These are phyloP conservation scores for Entelexis paramagnoliae DNA, from an alignment of 1,139 yeast species.

Conservation along the genomic window DNA sequence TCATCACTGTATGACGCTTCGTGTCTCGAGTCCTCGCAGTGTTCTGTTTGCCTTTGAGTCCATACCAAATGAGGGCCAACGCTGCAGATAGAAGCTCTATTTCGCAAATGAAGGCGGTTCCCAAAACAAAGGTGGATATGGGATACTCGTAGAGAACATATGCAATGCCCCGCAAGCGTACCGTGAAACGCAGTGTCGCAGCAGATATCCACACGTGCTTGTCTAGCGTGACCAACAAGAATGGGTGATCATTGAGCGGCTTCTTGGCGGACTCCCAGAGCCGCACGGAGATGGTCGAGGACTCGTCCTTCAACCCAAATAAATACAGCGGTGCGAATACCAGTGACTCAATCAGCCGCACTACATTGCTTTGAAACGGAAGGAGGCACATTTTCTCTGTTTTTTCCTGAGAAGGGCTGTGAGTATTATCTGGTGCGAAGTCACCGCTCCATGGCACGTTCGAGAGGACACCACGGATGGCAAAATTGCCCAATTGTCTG, in stretches of 20 bases:
- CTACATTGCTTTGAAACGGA: slow-evolving; percentile 27
- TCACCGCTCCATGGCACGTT: slow-evolving; percentile 3
- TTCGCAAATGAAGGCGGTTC: slow-evolving; percentile 43
- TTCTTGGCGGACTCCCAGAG: slow-evolving; percentile 16
- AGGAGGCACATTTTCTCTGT: slow-evolving; percentile 27
- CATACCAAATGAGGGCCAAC: background rate
- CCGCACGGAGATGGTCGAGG: slow-evolving; percentile 17
- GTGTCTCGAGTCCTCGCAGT: too few relatives aligned
- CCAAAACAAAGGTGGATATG: slow-evolving; percentile 40
- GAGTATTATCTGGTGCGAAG: background rate
- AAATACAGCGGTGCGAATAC: slow-evolving; percentile 29
- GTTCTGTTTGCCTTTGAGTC: background rate
- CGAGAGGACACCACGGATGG: slow-evolving; percentile 22
- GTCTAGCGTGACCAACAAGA: slow-evolving; percentile 27
- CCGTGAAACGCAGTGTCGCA: slow-evolving; percentile 30
- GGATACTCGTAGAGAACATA: slow-evolving; percentile 47
- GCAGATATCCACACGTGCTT: slow-evolving; percentile 26
- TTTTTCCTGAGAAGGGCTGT: background rate
- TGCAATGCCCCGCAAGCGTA: slow-evolving; percentile 48
- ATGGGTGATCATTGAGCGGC: slow-evolving; percentile 18
- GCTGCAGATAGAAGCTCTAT: background rate
- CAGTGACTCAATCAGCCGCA: slow-evolving; percentile 28
- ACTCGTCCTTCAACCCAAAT: slow-evolving; percentile 25
- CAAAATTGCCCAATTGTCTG: slow-evolving; percentile 31
- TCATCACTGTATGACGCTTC: background rate